Conservation (phyloP, 1,284 basidiomycete species). For the Inonotus hispidus region DNA sequence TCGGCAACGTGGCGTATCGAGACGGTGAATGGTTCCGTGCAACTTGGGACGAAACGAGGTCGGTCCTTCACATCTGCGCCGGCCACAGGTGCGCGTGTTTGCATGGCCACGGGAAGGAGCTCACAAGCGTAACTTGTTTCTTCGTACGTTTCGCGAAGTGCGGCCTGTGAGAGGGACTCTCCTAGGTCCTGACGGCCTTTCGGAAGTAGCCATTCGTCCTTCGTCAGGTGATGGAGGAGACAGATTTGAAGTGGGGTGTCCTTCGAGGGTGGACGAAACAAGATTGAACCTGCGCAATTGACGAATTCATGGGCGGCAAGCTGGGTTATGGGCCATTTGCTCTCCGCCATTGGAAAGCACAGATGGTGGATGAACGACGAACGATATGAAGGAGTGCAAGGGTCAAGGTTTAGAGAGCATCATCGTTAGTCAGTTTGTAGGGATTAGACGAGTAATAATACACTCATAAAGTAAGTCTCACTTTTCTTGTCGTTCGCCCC, state of each 20-base stretch:
- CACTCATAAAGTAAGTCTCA: no score
- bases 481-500: neutral
- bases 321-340: constrained; percentile 13
- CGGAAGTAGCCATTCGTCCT: constrained; percentile 43
- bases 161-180: constrained; percentile 42
- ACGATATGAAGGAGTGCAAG: neutral
- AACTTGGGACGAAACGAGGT: constrained; percentile 9
- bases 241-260: constrained; percentile 13
- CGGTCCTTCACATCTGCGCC: constrained; percentile 14
- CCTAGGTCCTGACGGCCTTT: constrained; percentile 56
- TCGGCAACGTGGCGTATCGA: constrained; percentile 15
- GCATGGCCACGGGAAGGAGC: constrained; percentile 38
- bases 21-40: constrained; percentile 20
- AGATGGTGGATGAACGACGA: neutral
- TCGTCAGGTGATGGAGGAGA: constrained; percentile 14
- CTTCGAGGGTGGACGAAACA: constrained; percentile 8
- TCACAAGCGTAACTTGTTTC: constrained; percentile 52
- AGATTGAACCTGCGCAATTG: constrained; percentile 12
- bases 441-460: no score
- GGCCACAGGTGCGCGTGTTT: constrained; percentile 24
- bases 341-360: neutral
- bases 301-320: constrained; percentile 16
- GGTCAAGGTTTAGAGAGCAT: neutral
- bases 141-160: constrained; percentile 52
- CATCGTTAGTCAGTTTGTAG: neutral